Conservation (phyloP, 352 stramenopile genomes). For the Globisporangium spinosum region DNA sequence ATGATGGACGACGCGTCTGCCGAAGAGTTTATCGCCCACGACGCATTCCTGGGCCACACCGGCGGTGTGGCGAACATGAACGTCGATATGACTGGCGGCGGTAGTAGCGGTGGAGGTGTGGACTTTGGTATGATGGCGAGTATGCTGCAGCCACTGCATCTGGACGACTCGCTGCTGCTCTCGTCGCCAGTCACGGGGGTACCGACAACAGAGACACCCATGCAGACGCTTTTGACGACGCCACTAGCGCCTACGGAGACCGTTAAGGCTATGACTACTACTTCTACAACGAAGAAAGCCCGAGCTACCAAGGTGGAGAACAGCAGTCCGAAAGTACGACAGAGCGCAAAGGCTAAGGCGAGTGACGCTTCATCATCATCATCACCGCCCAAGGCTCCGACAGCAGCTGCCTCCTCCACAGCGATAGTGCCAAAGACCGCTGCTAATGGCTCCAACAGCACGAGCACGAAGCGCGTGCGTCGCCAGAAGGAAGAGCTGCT, state of each 20-base stretch:
- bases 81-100: constrained; percentile 4
- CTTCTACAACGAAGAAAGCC: not conserved
- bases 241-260: not conserved
- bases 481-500: constrained; percentile 23
- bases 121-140: constrained; percentile 18
- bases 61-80: not conserved
- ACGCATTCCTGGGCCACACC: constrained; percentile 8
- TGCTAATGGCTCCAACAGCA: constrained; percentile 7
- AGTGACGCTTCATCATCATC: not conserved
- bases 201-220: not conserved
- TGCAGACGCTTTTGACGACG: constrained; percentile 15
- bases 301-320: not conserved
- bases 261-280: not conserved
- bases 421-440: not conserved
- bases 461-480: constrained; percentile 21
- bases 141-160: constrained; percentile 17
- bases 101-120: not conserved
- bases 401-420: not conserved
- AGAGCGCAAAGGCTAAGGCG: constrained; percentile 1
- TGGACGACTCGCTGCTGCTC: constrained; percentile 5
- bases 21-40: constrained; percentile 5
- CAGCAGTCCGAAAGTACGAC: not conserved
- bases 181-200: not conserved
- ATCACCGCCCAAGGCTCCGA: not conserved
- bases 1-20: constrained; percentile 14